phyloP scores from a whole-genome alignment of 495 filamentous ascomycete species.

The Aspergillus coremiiformis region DNA sequence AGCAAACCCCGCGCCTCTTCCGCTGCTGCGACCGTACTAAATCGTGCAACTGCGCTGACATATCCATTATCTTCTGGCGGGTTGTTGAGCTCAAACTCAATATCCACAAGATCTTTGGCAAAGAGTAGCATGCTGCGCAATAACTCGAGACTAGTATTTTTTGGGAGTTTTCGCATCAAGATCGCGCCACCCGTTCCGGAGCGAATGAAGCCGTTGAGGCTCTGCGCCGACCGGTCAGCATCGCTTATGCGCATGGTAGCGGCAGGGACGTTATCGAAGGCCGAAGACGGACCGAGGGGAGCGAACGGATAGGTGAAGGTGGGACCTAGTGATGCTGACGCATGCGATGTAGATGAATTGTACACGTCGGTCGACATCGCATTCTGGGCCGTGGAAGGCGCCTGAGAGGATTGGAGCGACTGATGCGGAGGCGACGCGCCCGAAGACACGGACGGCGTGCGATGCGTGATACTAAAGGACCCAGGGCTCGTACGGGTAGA shows the following conservation, averaged over 20 bases:
- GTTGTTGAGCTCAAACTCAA: conserved; percentile 61
- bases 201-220: conserved; percentile 40
- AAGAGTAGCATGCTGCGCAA: conserved; percentile 79
- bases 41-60: conserved; percentile 66
- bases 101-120: conserved; percentile 70
- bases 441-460: conserved; percentile 41
- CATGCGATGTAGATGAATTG: conserved; percentile 35
- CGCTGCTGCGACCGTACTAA: conserved; percentile 62
- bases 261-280: conserved; percentile 37
- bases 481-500: conserved; percentile 44
- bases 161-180: conserved; percentile 69
- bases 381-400: conserved; percentile 44
- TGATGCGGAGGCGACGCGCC: conserved; percentile 40
- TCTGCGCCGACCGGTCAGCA: conserved; percentile 38
- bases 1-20: conserved; percentile 69
- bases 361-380: conserved; percentile 48
- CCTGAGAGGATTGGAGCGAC: conserved; percentile 31
- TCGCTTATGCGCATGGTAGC: conserved; percentile 45
- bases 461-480: conserved; percentile 40
- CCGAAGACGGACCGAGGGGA: conserved; percentile 35
- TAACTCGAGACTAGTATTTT: conserved; percentile 62
- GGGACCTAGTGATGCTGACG: conserved; percentile 30
- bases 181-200: conserved; percentile 41
- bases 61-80: conserved; percentile 64
- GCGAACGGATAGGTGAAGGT: conserved; percentile 41